Evolutionary conservation across 2,329 filamentous ascomycete species (phyloP), one percentile per base, ranked within the genome.

Genomic region (Erysiphe pisi): DNA sequence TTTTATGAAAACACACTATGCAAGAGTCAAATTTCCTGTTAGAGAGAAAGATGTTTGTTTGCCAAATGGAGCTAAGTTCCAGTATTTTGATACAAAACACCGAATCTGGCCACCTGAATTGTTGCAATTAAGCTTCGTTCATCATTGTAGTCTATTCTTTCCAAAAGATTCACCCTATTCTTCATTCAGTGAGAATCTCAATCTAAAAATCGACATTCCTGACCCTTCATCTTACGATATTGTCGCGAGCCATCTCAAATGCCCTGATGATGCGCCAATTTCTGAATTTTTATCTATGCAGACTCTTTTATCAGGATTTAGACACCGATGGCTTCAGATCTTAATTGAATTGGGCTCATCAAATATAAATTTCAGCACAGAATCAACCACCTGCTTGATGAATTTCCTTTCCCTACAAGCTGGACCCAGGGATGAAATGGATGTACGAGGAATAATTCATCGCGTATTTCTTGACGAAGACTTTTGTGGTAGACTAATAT

Each of bases 351-450:
- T 88, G 7, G 85, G 84, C 0, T 84, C 85, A 3, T 84, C 85
- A 0, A 86, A 86, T 77, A 77, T 92, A 16, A 90, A 90, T 78
- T 87, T 91, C 78, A 87, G 86, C 47, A 85, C 84, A 0, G 84
- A 86, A 56, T 83, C 85, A 0, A 87, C 87, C 0, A 84, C 84
- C 68, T 78, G 82, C 0, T 79, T 90, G 0, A 80, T 91, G 3
- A 82, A 83, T 0, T 86, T 87, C 16, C 82, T 91, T 1, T 83
- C 85, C 0, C 78, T 86, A 0, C 86, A 91, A 78, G 84, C 84
- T 1, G 90, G 90, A 0, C 88, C 88, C 22, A 77, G 79, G 0
- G 47, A 79, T 4, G 77, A 80, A 0, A 47, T 79, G 3, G 80
- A 84, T 22, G 6, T 79, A 4, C 80, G 86, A 0, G 84, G 89